A percentile compares a stretch with the other conserved stretches of the same genome.
phyloP scores from a whole-genome alignment of 2,329 filamentous ascomycete genomes.

The Tolypocladium amazonense region DNA sequence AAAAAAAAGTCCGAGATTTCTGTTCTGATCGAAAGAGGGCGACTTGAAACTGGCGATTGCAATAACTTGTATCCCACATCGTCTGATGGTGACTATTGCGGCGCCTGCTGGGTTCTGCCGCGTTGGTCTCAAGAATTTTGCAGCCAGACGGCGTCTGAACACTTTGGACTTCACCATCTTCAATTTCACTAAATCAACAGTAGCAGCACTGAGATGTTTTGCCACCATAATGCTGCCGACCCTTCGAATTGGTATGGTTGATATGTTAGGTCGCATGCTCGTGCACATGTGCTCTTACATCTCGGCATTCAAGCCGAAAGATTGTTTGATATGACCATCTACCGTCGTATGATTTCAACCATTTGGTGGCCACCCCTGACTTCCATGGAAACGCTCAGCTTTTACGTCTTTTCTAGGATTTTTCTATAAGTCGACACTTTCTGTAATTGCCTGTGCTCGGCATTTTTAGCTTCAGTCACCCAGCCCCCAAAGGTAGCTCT shows the following conservation, averaged over 20 bases:
- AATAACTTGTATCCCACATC: not conserved
- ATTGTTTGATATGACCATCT: too few relatives aligned
- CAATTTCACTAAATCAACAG: not conserved
- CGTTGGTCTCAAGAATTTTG: not conserved
- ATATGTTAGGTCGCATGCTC: not conserved
- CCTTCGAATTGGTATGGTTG: not conserved
- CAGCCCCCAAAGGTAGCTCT: not conserved
- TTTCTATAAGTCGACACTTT: not conserved
- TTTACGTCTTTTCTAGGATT: not conserved
- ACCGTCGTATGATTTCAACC: not conserved
- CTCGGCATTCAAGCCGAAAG: not conserved
- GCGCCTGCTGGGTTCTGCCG: not conserved
- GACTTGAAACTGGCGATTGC: not conserved
- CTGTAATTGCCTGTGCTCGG: not conserved
- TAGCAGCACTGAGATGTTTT: not conserved
- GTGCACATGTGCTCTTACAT: not conserved
- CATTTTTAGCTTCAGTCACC: not conserved
- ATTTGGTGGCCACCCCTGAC: not conserved
- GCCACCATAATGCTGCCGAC: not conserved
- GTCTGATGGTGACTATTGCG: not conserved
- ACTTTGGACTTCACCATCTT: not conserved
- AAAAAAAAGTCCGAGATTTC: not conserved
- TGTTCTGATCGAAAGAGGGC: not conserved
- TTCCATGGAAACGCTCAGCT: not conserved
- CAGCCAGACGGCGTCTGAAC: not conserved